Base-by-base conservation (phyloP, 202 grass and related monocot species). In the Saccharum hybrid region DNA sequence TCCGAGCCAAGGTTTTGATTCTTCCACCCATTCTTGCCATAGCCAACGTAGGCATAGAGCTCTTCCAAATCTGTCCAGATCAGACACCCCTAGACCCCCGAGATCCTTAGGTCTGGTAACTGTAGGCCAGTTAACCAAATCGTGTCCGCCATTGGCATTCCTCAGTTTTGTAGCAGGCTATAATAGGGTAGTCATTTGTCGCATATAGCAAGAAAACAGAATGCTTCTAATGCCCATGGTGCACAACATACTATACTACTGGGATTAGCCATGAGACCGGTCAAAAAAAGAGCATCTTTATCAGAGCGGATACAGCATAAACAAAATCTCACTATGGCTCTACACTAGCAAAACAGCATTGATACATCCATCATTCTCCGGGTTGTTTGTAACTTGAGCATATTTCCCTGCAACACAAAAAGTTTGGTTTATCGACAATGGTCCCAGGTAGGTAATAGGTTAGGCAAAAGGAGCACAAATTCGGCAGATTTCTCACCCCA, bases 381-480 rank as follows among this genome's bases (percentile, higher is more conserved):
- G 91, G 73, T 97, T 94, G 86, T 97, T 97, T 30, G 94, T 97
- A 62, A 97, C 91, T 66, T 97, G 91, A 1, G 94, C 94, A 34
- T 97, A 92, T 90, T 97, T 97, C 26, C 94, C 94, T 97, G 83
- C 86, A 94, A 8, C 62, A 64, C 39, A 43, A 69, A 3, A n/a
- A 14, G 40, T 23, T 11, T 10, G 1, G 19, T 72, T 82, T 74
- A 83, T 60, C n/a, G 15, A 8, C 2, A 43, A 43, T 43, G 45
- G 14, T 14, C 21, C 22, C 18, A 26, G 13, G 11, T 59, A 61
- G 19, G 23, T 15, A 33, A 33, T 33, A 33, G 31, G 31, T 33
- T 71, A 1, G 39, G 30, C 18, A 73, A 6, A 67, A 37, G 18
- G 10, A 77, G 21, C 70, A 65, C 30, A 70, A 4, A 15, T n/a